Conservation (phyloP, 2,329 filamentous ascomycete species). For the Lasiodiplodia sp. region DNA sequence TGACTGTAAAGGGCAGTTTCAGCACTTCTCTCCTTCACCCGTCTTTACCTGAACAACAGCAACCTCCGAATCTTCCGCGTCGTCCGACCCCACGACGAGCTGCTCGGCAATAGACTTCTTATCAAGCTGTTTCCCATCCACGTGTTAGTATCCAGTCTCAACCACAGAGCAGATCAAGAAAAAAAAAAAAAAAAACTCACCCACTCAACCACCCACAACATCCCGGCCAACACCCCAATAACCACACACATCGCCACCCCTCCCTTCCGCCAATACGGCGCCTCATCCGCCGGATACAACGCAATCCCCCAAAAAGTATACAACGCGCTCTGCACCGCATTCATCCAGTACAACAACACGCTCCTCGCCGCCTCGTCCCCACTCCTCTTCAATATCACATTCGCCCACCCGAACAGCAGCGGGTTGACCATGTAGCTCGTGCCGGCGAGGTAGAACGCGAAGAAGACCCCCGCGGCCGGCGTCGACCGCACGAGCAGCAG, state of each 20-base stretch:
- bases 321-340: slow-evolving; percentile 48
- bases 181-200: background rate
- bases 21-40: background rate
- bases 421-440: slow-evolving; percentile 53
- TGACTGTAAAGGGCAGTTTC: background rate
- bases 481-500: slow-evolving; percentile 45
- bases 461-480: slow-evolving; percentile 44
- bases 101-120: slow-evolving; percentile 6
- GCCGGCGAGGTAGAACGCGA: slow-evolving; percentile 49
- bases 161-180: background rate
- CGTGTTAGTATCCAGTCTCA: background rate
- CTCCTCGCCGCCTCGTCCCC: slow-evolving; percentile 53
- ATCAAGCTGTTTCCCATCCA: background rate
- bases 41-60: background rate
- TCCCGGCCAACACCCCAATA: slow-evolving; percentile 31
- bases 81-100: background rate
- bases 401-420: slow-evolving; percentile 51
- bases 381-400: slow-evolving; percentile 45
- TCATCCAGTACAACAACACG: slow-evolving; percentile 53
- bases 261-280: slow-evolving; percentile 53
- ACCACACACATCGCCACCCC: slow-evolving; percentile 47
- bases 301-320: slow-evolving; percentile 57
- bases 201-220: slow-evolving; percentile 18
- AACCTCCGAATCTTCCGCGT: background rate
- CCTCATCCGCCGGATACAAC: slow-evolving; percentile 52